A percentile compares a stretch with the other conserved stretches of the same genome.
Conservation (phyloP, 2,329 filamentous ascomycete species). For the Alternaria rosae region DNA sequence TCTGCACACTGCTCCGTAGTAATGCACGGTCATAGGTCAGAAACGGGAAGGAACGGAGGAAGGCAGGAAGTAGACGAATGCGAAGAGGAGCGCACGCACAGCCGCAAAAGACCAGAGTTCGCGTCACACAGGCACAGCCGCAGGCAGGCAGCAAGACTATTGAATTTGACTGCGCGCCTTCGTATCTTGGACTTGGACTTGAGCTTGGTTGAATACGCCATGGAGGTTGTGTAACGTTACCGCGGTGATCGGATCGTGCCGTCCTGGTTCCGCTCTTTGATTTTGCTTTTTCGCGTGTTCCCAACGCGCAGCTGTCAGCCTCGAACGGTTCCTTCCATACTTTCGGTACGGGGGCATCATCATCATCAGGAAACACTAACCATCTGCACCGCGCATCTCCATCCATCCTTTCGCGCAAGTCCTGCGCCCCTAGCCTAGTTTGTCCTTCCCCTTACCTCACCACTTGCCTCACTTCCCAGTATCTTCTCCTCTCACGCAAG, state of each 20-base stretch:
- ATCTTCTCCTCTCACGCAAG: no score
- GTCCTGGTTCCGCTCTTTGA: not conserved
- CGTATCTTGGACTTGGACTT: not conserved
- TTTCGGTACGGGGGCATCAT: not conserved
- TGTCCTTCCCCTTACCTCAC: not conserved
- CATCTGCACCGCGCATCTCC: not conserved
- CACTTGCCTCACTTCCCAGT: not conserved
- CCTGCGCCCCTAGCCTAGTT: no score
- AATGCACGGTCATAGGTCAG: slow-evolving; percentile 1
- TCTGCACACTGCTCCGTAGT: slow-evolving; percentile 8
- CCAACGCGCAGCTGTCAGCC: not conserved
- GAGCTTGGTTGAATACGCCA: not conserved
- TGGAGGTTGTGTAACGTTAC: not conserved
- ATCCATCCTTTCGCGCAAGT: not conserved
- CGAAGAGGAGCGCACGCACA: slow-evolving; percentile 1
- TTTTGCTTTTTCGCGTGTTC: not conserved
- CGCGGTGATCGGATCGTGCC: not conserved
- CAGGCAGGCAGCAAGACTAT: not conserved
- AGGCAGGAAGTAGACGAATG: not conserved
- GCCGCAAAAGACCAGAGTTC: slow-evolving; percentile 6
- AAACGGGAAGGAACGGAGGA: not conserved
- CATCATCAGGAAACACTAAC: not conserved
- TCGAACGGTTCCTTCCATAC: not conserved
- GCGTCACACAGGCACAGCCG: slow-evolving; percentile 8
- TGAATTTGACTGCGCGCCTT: not conserved